Evolutionary conservation across 139 green algal genomes (phyloP).

Genomic region (Picochlorum sp.): DNA sequence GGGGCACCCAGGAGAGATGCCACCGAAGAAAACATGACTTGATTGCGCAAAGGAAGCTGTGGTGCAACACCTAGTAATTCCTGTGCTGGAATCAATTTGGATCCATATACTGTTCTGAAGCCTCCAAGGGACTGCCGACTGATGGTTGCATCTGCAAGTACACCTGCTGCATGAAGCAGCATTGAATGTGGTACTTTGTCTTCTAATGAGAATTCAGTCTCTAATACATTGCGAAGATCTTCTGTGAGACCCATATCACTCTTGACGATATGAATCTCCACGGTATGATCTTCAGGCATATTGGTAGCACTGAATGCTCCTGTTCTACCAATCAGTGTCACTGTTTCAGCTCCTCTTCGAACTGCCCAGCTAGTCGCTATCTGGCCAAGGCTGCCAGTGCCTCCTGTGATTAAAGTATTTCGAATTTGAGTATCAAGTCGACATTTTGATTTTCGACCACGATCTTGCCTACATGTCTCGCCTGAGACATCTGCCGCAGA

Average conservation of each 20-base stretch:
- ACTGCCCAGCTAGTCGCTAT: constrained; percentile 57
- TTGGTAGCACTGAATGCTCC: constrained; percentile 5
- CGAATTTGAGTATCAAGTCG: neutral
- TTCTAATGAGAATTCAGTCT: neutral
- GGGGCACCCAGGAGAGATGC: constrained; percentile 32
- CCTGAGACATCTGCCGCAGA: constrained; percentile 74
- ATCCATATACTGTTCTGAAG: constrained; percentile 35
- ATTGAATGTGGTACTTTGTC: constrained; percentile 4
- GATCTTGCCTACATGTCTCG: constrained; percentile 77
- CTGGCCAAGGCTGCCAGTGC: constrained; percentile 32
- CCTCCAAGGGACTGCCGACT: constrained; percentile 38
- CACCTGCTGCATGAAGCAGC: constrained; percentile 65
- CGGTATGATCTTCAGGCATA: neutral
- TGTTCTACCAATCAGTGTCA: constrained; percentile 23
- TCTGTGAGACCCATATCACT: constrained; percentile 19
- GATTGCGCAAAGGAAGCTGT: constrained; percentile 6
- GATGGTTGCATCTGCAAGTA: constrained; percentile 59
- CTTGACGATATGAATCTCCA: constrained; percentile 15
- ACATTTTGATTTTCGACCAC: constrained; percentile 30
- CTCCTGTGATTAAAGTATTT: constrained; percentile 28
- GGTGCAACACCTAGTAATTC: constrained; percentile 1
- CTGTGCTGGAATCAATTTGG: constrained; percentile 23
- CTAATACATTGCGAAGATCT: constrained; percentile 10
- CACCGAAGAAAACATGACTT: constrained; percentile 65
- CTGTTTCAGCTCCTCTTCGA: constrained; percentile 7